Evolutionary conservation across 768 basidiomycete species (phyloP), one percentile per base, ranked within the genome.

Genomic region (Suillus clintonianus): DNA sequence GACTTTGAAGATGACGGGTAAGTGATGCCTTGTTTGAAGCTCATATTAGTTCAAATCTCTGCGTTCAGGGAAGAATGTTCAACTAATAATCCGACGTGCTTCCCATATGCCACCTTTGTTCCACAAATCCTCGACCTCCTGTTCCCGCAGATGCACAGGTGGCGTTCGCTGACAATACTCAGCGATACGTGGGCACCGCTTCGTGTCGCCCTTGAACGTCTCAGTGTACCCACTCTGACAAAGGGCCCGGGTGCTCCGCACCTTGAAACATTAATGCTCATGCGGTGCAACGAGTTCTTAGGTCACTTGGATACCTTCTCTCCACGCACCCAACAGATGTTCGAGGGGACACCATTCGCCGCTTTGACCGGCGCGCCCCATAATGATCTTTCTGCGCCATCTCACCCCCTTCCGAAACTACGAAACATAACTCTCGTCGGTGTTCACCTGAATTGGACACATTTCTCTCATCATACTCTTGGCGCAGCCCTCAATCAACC

Each of bases 111-210:
- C 50, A 39, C 67, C 10, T 57, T 65, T 17, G 63, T 65, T 39
- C 50, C 57, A 24, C 67, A 63, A 14, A 61, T 57, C 32, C 72
- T 88, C 55, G 71, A 77, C 37, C 71, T 83, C n/a, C 73, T 88
- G n/a, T 71, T 85, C 5, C 83, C 83, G 22, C 83, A 86, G 65
- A 67, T 87, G 51, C 65, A 67, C 9, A 82, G 87, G 27, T 87
- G 85, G 82, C 80, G 81, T 17, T 84, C 84, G 6, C 69, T 88
- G 45, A 77, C 76, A 24, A 81, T 88, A 67, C 77, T 85, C 45
- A 85, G 85, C 34, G 85, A 87, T 68, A 79, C 82, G 9, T 87
- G 81, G 81, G 77, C 80, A n/a, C 86, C 86, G 15, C 85, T 89
- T 84, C 79, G 82, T 65, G 70, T 77, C 55, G 86, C 84, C 13